These are phyloP conservation scores for Fusarium coicis DNA, from an alignment of 2,329 filamentous ascomycete species.

Conservation along the genomic window DNA sequence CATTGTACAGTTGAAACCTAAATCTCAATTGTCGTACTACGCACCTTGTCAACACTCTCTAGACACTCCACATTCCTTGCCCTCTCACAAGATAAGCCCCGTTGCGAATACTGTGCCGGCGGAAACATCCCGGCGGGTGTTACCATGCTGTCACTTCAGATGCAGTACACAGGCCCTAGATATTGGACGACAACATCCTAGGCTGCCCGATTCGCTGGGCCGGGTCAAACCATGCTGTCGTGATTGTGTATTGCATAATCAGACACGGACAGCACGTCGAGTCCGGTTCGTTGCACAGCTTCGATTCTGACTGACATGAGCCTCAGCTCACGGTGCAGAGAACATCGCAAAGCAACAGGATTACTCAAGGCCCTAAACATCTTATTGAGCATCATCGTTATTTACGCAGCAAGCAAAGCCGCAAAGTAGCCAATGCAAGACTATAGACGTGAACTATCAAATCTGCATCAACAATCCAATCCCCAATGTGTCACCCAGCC, in stretches of 20 bases:
- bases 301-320: neutral
- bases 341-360: neutral
- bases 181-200: slow-evolving; percentile 4
- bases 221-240: slow-evolving; percentile 16
- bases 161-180: neutral
- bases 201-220: slow-evolving; percentile 28
- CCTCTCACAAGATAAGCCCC: slow-evolving; percentile 25
- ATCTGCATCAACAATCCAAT: neutral
- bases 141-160: slow-evolving; percentile 8
- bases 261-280: neutral
- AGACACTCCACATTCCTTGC: neutral
- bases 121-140: slow-evolving; percentile 32
- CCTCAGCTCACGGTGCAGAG: neutral
- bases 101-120: neutral
- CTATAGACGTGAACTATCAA: slow-evolving; percentile 1
- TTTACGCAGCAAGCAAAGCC: slow-evolving; percentile 22
- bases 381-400: slow-evolving; percentile 17
- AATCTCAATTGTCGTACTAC: slow-evolving; percentile 14
- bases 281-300: slow-evolving; percentile 9
- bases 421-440: neutral
- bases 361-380: neutral
- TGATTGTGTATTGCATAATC: neutral
- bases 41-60: neutral
- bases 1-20: neutral
- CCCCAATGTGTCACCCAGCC: neutral